Percentiles rank a stretch among this genome's conserved stretches.
These are phyloP conservation scores for Puccinellia tenuiflora DNA, from an alignment of 176 grass and related monocot genomes.

Conservation along the genomic window DNA sequence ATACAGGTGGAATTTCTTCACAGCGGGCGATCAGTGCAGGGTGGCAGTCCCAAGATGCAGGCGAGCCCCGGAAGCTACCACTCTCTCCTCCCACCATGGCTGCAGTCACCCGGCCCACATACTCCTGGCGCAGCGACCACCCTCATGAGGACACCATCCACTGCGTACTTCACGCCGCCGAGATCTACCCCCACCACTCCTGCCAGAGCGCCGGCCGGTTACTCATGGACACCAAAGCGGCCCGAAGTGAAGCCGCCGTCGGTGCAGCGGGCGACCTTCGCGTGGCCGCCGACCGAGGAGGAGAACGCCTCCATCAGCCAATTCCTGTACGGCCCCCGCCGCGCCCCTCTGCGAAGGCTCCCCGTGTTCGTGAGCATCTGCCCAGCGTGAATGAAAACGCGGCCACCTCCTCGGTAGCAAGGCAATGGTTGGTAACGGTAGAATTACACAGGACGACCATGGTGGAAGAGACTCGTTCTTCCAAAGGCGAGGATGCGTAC, in stretches of 20 bases:
- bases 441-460: not conserved
- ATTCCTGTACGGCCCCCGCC: not conserved
- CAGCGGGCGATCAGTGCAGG: not conserved
- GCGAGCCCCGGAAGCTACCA: not conserved
- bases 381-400: not conserved
- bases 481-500: not conserved
- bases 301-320: not conserved
- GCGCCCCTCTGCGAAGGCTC: not conserved
- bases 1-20: not conserved
- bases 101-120: not conserved
- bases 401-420: not conserved
- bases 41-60: not conserved
- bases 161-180: not conserved
- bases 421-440: not conserved
- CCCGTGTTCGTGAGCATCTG: conserved; percentile 29
- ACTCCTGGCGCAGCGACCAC: not conserved
- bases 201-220: not conserved
- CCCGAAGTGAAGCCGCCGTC: not conserved
- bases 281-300: conserved; percentile 23
- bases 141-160: not conserved
- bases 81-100: not conserved
- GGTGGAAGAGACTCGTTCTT: not conserved
- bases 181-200: not conserved
- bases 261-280: not conserved
- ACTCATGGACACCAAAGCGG: not conserved